Evolutionary conservation across 2,329 filamentous ascomycete genomes (phyloP).

Genomic region (Penicillium sp.): DNA sequence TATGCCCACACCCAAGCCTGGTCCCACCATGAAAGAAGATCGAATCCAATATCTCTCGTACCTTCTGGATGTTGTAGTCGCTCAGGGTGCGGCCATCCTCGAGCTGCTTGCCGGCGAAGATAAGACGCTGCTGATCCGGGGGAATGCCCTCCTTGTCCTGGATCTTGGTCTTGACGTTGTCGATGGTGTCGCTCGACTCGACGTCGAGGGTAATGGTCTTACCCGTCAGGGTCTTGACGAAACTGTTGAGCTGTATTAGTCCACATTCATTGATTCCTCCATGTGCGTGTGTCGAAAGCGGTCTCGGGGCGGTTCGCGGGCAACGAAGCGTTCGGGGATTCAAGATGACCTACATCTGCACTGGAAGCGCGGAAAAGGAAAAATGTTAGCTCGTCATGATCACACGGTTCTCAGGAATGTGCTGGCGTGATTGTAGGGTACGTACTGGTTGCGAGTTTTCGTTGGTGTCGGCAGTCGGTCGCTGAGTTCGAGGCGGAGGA

Average conservation of each 20-base stretch:
- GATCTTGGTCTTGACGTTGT: slow-evolving; percentile 99
- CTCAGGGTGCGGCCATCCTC: slow-evolving; percentile 95
- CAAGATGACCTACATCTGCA: slow-evolving; percentile 75
- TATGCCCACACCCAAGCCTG: slow-evolving; percentile 4
- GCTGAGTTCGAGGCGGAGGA: slow-evolving; percentile 36
- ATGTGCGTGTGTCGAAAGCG: slow-evolving; percentile 15
- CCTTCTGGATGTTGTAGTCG: slow-evolving; percentile 99
- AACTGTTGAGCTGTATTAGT: slow-evolving; percentile 54
- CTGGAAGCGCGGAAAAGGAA: slow-evolving; percentile 47
- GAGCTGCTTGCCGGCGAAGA: slow-evolving; percentile 98
- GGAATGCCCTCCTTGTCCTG: slow-evolving; percentile 99
- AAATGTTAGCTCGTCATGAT: slow-evolving; percentile 45
- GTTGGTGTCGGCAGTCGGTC: slow-evolving; percentile 42
- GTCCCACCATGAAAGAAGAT: slow-evolving; percentile 6
- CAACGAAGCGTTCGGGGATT: slow-evolving; percentile 26
- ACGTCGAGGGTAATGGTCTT: slow-evolving; percentile 99
- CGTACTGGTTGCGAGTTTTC: slow-evolving; percentile 47
- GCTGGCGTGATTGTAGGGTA: slow-evolving; percentile 18
- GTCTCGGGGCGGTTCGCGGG: slow-evolving; percentile 22
- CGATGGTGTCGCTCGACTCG: slow-evolving; percentile 97
- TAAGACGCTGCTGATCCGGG: slow-evolving; percentile 95
- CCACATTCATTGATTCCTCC: slow-evolving; percentile 15
- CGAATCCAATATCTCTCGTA: slow-evolving; percentile 44
- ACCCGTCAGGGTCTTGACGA: slow-evolving; percentile 99
- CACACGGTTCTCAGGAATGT: slow-evolving; percentile 11